A percentile compares a stretch with the other conserved stretches of the same genome.
Evolutionary conservation across 129 eudicot species (phyloP).

Genomic region (Tagetes patula): DNA sequence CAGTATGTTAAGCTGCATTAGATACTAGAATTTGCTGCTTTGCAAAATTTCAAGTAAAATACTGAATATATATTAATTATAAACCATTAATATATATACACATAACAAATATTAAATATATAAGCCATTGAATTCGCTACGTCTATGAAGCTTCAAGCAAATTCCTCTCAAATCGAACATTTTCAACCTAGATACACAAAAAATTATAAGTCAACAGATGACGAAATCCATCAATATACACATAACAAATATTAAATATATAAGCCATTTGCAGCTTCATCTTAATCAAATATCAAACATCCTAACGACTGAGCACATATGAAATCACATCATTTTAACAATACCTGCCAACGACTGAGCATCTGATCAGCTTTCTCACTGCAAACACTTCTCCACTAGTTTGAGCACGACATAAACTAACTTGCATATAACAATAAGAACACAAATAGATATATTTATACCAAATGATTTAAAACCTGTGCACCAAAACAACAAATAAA

Average conservation of each 20-base stretch:
- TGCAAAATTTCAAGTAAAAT: constrained; percentile 44
- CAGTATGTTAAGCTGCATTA: constrained; percentile 97
- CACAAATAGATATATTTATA: constrained; percentile 16
- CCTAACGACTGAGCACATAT: constrained; percentile 8
- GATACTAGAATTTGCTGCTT: constrained; percentile 98
- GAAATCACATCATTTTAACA: constrained; percentile 5
- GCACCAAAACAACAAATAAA: background rate
- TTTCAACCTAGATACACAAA: constrained; percentile 58
- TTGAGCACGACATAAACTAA: constrained; percentile 79
- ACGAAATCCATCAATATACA: background rate
- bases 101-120: too few relatives aligned
- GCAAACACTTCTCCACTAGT: constrained; percentile 77
- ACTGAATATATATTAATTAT: background rate
- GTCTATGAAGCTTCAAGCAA: constrained; percentile 40
- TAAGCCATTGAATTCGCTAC: too few relatives aligned
- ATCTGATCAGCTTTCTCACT: constrained; percentile 83
- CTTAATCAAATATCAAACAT: constrained; percentile 5
- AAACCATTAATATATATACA: background rate
- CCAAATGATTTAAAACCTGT: background rate
- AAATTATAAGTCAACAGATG: constrained; percentile 8
- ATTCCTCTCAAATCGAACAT: constrained; percentile 87
- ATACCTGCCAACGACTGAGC: constrained; percentile 95
- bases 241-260: background rate
- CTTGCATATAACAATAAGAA: constrained; percentile 48
- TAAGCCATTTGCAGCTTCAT: constrained; percentile 9